These are phyloP conservation scores for Yamadazyma sp. DNA, from an alignment of 1,139 yeast species.

Conservation along the genomic window DNA sequence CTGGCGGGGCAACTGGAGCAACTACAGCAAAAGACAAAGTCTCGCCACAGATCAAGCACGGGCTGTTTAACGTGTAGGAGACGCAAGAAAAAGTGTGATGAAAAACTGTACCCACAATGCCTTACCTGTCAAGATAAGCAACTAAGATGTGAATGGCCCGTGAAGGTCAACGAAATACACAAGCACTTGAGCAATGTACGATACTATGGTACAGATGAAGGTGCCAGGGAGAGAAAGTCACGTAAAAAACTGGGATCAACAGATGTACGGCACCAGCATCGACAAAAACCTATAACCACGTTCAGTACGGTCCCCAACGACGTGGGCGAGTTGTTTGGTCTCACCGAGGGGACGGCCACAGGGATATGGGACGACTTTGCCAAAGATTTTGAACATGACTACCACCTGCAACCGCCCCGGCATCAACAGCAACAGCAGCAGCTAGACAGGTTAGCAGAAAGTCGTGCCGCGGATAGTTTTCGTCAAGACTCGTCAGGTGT, in stretches of 20 bases:
- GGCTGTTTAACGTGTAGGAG: conserved; percentile 44
- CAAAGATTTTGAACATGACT: not conserved
- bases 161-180: conserved; percentile 25
- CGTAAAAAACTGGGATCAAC: too few relatives aligned
- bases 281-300: not conserved
- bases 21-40: conserved; percentile 2
- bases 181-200: conserved; percentile 26
- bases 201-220: conserved; percentile 22
- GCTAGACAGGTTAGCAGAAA: not conserved
- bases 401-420: not conserved
- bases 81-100: conserved; percentile 45
- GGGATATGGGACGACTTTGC: not conserved
- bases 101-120: conserved; percentile 35
- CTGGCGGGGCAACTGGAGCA: too few relatives aligned
- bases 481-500: not conserved
- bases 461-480: not conserved
- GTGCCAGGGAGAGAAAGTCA: not conserved
- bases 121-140: conserved; percentile 27
- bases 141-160: conserved; percentile 36
- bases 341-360: not conserved
- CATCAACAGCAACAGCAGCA: not conserved
- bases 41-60: conserved; percentile 29
- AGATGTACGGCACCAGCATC: too few relatives aligned
- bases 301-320: too few relatives aligned
- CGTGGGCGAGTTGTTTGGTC: not conserved